Evolutionary conservation across 2,329 filamentous ascomycete species (phyloP), one percentile per base, ranked within the genome.

Genomic region (Trichoderma aggressivum): DNA sequence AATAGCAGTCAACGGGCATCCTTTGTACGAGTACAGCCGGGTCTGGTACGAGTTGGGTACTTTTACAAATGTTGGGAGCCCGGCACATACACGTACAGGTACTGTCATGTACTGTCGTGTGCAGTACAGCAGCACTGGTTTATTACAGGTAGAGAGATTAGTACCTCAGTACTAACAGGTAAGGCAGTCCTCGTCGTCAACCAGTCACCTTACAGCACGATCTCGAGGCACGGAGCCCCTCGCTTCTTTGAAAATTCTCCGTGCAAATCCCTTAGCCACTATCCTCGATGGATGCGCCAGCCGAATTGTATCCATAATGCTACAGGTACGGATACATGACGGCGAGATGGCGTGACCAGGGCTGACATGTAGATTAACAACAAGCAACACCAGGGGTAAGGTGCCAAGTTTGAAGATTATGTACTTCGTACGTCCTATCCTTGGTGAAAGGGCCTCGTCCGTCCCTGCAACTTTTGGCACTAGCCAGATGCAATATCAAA

Each of bases 311-410:
- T 59, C 53, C 36, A 60, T 50, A 32, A 60, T 50, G 21, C 30
- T n/a, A 67, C 64, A 56, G 21, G 21, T 53, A 67, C 64, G 39
- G 21, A 21, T 53, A 53, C n/a, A 68, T 68, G 55, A 60, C 55
- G 55, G 28, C 28, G 16, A 60, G 55, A 68, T 68, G 65, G 65
- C 65, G 65, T 68, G 65, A 68, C 65, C 26, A 50, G 56, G 65
- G 65, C 65, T 68, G 28, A 59, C 18, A 34, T 34, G 28, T 34
- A 28, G 36, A 60, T 60, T 60, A n/a, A n/a, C 55, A 68, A 30
- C 34, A 68, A 47, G 30, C 53, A 26, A 59, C 50, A 21, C 36
- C 50, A 24, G 63, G 60, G 63, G 50, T n/a, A 34, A 66, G 63
- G 30, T 56, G 32, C 50, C 50, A 39, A 56, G 32, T 26, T 43